Evolutionary conservation across 352 stramenopile species (phyloP).

Genomic region (Globisporangium iwayamae): DNA sequence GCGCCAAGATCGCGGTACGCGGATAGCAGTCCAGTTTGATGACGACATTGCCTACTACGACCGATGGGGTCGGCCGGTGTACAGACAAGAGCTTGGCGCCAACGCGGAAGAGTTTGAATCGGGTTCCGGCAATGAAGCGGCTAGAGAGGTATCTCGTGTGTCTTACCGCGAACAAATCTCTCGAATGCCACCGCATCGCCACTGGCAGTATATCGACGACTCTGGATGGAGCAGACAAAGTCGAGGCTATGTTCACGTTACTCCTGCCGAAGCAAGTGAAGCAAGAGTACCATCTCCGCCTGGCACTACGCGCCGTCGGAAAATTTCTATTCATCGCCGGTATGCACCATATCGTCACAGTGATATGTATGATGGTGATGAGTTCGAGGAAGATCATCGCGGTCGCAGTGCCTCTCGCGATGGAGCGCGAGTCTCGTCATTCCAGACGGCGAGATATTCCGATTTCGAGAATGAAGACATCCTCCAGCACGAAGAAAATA

Average conservation of each 20-base stretch:
- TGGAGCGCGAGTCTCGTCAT: background rate
- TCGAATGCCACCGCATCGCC: slow-evolving; percentile 3
- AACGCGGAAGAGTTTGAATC: slow-evolving; percentile 1
- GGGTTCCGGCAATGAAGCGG: background rate
- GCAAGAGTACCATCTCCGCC: background rate
- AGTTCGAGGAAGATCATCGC: background rate
- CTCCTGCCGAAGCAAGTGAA: background rate
- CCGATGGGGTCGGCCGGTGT: slow-evolving; percentile 16
- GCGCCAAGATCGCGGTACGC: background rate
- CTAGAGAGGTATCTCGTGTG: background rate
- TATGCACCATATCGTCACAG: slow-evolving; percentile 7
- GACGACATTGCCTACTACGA: slow-evolving; percentile 15
- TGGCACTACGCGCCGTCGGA: background rate
- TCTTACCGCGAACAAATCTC: slow-evolving; percentile 4
- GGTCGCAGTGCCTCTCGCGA: background rate
- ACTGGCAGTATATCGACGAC: slow-evolving; percentile 11
- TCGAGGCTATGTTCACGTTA: slow-evolving; percentile 5
- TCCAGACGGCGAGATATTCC: slow-evolving; percentile 1
- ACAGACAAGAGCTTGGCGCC: slow-evolving; percentile 2
- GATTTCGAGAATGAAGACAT: slow-evolving; percentile 11
- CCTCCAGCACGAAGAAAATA: slow-evolving; percentile 15
- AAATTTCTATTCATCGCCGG: background rate
- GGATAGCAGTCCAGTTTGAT: slow-evolving; percentile 2
- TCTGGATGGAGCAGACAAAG: slow-evolving; percentile 10
- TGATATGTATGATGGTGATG: background rate